Evolutionary conservation across 306 rosid species (phyloP).

Genomic region (Malus domestica): DNA sequence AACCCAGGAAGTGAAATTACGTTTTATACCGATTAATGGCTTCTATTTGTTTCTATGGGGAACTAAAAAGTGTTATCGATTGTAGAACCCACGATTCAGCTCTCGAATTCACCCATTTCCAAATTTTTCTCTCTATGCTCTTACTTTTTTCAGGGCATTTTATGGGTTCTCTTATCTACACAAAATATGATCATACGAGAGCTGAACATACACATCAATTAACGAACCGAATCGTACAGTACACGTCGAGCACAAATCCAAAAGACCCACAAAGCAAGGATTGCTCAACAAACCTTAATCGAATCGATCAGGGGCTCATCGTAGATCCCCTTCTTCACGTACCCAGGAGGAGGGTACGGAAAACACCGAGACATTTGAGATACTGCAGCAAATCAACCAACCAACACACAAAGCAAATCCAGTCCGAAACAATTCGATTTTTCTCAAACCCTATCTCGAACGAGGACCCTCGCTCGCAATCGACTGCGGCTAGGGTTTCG

Average conservation of each 20-base stretch:
- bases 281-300: constrained; percentile 35
- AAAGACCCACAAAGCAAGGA: constrained; percentile 18
- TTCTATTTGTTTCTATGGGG: not conserved
- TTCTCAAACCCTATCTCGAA: constrained; percentile 14
- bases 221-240: constrained; percentile 11
- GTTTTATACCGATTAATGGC: too few relatives aligned
- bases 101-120: not conserved
- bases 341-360: constrained; percentile 32
- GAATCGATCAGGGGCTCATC: constrained; percentile 27
- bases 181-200: not conserved
- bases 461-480: not conserved
- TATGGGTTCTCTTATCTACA: not conserved
- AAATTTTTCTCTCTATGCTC: not conserved
- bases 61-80: not conserved
- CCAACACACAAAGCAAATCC: not conserved
- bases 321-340: constrained; percentile 11
- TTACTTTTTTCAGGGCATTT: not conserved
- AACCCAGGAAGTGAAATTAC: not conserved
- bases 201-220: not conserved
- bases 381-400: not conserved
- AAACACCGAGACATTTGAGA: constrained; percentile 27
- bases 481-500: not conserved
- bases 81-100: not conserved
- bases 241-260: constrained; percentile 26
- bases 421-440: not conserved